Percentiles rank a stretch among this genome's conserved stretches.
Conservation (phyloP, 352 stramenopile genomes). For the Globisporangium echinulatum region DNA sequence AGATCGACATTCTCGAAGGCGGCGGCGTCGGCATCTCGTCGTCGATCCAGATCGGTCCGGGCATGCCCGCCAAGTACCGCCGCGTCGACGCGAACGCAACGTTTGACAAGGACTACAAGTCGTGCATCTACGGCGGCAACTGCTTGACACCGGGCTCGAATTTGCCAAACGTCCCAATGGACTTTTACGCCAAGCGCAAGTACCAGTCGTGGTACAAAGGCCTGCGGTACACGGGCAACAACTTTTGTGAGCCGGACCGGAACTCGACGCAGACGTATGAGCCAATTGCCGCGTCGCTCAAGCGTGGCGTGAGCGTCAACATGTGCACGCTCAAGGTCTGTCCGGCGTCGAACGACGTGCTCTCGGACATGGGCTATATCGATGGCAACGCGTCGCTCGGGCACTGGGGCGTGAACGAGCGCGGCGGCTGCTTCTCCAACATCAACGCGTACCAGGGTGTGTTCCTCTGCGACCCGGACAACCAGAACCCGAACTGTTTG, state of each 20-base stretch:
- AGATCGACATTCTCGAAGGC: constrained; percentile 95
- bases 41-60: constrained; percentile 68
- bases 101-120: constrained; percentile 16
- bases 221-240: constrained; percentile 51
- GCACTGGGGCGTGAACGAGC: constrained; percentile 61
- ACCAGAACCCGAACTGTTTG: constrained; percentile 37
- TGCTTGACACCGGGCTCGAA: constrained; percentile 51
- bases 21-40: constrained; percentile 58
- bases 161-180: constrained; percentile 41
- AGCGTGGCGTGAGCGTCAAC: constrained; percentile 42
- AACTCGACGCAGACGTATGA: constrained; percentile 36
- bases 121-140: constrained; percentile 34
- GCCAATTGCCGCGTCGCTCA: constrained; percentile 35
- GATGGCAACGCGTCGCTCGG: constrained; percentile 29
- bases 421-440: constrained; percentile 52
- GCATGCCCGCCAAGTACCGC: constrained; percentile 47
- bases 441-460: constrained; percentile 64
- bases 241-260: constrained; percentile 29
- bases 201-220: constrained; percentile 53
- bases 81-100: constrained; percentile 25
- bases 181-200: constrained; percentile 26
- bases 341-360: constrained; percentile 42
- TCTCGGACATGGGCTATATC: constrained; percentile 47
- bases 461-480: constrained; percentile 61
- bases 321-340: constrained; percentile 36